Conservation (phyloP, 2,329 filamentous ascomycete species). For the Fusarium camptoceras region DNA sequence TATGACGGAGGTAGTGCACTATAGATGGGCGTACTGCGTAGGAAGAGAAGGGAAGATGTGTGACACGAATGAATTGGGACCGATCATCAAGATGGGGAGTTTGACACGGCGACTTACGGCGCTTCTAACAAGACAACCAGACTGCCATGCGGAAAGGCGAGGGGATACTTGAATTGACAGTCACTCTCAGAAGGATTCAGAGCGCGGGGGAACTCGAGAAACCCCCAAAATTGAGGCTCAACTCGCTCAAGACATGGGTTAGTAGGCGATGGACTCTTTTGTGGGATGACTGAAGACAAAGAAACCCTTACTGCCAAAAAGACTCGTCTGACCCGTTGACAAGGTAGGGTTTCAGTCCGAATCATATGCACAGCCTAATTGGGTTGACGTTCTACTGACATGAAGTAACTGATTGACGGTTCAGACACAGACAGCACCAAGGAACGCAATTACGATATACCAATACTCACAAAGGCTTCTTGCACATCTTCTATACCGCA, state of each 20-base stretch:
- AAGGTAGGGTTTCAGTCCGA: conserved; percentile 1
- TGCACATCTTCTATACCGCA: background rate
- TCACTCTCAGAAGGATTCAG: background rate
- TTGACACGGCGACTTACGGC: background rate
- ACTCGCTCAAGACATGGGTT: background rate
- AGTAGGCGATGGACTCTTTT: background rate
- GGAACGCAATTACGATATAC: background rate
- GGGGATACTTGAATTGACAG: background rate
- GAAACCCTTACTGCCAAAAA: background rate
- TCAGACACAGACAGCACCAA: background rate
- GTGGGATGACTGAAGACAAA: background rate
- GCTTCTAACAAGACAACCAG: background rate
- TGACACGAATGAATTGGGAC: background rate
- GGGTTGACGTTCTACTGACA: background rate
- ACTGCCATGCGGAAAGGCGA: background rate
- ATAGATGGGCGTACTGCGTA: conserved; percentile 8
- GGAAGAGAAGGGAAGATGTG: background rate
- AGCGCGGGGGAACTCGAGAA: conserved; percentile 19
- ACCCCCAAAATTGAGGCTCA: conserved; percentile 39
- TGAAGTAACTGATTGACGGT: background rate
- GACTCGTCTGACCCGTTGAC: conserved; percentile 16
- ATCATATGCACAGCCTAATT: conserved; percentile 5
- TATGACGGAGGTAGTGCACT: conserved; percentile 7
- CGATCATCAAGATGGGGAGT: background rate
- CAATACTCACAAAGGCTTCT: background rate